phyloP scores from a whole-genome alignment of 2,329 filamentous ascomycete species.

The Ophiostoma tasmaniense region DNA sequence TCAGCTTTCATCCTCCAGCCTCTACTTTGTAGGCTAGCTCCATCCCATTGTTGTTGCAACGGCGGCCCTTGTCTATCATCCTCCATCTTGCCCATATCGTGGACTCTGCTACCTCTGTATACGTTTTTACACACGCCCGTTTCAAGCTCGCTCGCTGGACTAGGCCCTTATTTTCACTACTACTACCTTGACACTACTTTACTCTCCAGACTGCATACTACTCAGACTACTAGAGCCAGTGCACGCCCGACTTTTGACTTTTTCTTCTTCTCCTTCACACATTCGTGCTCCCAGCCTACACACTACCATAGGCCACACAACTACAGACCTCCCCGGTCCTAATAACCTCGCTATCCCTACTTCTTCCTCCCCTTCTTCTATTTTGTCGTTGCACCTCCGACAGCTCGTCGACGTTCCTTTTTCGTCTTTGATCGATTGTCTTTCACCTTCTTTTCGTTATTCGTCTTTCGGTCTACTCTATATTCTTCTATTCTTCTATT shows the following conservation, averaged over 20 bases:
- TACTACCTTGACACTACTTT: not conserved
- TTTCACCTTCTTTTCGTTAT: not conserved
- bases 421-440: slow-evolving; percentile 1
- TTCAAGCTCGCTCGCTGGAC: slow-evolving; percentile 2
- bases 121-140: slow-evolving; percentile 12
- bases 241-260: slow-evolving; percentile 8
- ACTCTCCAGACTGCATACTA: not conserved
- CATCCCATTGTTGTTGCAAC: not conserved
- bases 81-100: not conserved
- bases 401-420: not conserved
- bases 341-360: not conserved
- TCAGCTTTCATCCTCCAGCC: too few relatives aligned
- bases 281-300: not conserved
- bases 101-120: not conserved
- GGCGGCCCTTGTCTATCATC: not conserved
- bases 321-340: not conserved
- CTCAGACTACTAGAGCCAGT: slow-evolving; percentile 1
- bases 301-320: not conserved
- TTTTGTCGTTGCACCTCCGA: not conserved
- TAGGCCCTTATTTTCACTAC: slow-evolving; percentile 7
- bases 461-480: not conserved
- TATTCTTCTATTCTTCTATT: not conserved
- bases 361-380: slow-evolving; percentile 4
- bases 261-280: slow-evolving; percentile 5
- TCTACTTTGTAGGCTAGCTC: not conserved